These are phyloP conservation scores for Hypoxylon sp. DNA, from an alignment of 2,329 filamentous ascomycete genomes.

Conservation along the genomic window DNA sequence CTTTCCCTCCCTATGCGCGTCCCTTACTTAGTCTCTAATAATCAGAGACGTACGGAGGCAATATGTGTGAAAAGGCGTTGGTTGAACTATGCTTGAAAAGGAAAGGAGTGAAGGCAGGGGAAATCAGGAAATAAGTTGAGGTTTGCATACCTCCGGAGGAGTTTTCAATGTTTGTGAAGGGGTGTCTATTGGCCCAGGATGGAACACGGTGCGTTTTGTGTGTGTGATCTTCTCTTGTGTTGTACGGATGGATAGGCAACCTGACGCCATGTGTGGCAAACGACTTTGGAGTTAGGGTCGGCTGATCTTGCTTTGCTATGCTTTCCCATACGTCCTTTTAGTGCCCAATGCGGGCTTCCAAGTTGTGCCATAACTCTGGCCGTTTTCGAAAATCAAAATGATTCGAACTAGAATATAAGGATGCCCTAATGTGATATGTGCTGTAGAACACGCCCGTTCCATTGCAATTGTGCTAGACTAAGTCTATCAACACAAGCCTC, in stretches of 20 bases:
- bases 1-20: not conserved
- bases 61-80: constrained; percentile 39
- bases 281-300: constrained; percentile 29
- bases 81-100: constrained; percentile 15
- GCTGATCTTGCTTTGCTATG: constrained; percentile 3
- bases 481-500: not conserved
- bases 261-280: constrained; percentile 16
- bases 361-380: constrained; percentile 21
- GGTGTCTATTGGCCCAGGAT: constrained; percentile 6
- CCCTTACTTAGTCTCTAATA: constrained; percentile 12
- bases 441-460: constrained; percentile 1
- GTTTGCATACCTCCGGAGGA: constrained; percentile 34
- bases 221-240: constrained; percentile 15
- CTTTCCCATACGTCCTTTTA: constrained; percentile 23
- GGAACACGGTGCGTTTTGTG: constrained; percentile 5
- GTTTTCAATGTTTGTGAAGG: constrained; percentile 26
- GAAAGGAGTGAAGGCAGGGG: constrained; percentile 7
- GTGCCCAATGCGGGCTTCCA: constrained; percentile 26
- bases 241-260: constrained; percentile 23
- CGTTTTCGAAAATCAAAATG: not conserved
- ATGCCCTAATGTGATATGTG: not conserved
- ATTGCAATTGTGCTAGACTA: not conserved
- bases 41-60: constrained; percentile 13
- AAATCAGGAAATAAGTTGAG: constrained; percentile 32
- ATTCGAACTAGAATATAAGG: not conserved